Evolutionary conservation across 192 early-diverging fungal species (phyloP), one percentile per base, ranked within the genome.

Genomic region (Entomortierella parvispora): DNA sequence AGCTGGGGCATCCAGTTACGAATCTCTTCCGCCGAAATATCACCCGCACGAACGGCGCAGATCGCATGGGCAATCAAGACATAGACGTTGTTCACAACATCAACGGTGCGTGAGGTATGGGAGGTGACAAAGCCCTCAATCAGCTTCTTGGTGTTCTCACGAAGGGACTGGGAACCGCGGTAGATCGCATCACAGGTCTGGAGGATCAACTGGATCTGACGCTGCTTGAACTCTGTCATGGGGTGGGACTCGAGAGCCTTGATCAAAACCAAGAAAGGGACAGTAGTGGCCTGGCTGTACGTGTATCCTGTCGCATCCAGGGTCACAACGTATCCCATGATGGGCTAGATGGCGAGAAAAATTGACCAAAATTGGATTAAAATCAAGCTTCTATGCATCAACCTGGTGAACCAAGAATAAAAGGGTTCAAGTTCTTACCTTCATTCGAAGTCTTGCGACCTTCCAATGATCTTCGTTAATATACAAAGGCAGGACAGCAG

Each of bases 171-270:
- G 18, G 81, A 75, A 43, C 58, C 47, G 32, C 34, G 45, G 60
- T 83, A 83, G 49, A 83, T 83, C 18, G 71, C 71, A 59, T 83
- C 81, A 42, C 81, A 83, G n/a, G 78, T 80, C 32, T 80, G 68
- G 14, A 83, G 66, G 31, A 83, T 77, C 40, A 80, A 58, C 33
- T 63, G 50, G 45, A 79, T 62, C 52, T 83, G 81, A n/a, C 55
- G 48, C 58, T 71, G 67, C 20, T 51, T 68, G 49, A 80, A 80
- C 18, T 83, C 77, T 2, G 76, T 71, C 74, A 68, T 77, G 15
- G 65, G 65, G 57, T 65, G 55, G 1, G 81, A 65, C 23, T 63
- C 58, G 15, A 83, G 61, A 11, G 81, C 71, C 55, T 64, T 80
- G 12, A 49, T 58, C 31, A 83, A 58, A 14, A 83, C 65, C 4